Evolutionary conservation across 108 stramenopile species (phyloP).

Genomic region (Nitzschia sp.): DNA sequence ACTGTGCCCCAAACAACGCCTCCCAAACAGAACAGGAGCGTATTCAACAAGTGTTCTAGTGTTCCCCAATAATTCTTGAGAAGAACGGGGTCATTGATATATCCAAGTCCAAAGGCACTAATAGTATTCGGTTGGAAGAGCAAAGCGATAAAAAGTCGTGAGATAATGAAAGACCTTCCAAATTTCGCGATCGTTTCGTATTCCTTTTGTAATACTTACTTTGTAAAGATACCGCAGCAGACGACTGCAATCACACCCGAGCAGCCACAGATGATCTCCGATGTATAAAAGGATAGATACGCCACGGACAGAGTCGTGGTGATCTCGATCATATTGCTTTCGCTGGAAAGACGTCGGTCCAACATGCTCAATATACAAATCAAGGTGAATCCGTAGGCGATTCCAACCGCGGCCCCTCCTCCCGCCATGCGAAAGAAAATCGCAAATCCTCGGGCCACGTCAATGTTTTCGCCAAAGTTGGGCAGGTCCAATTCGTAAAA

Average conservation of each 20-base stretch:
- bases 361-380: conserved; percentile 42
- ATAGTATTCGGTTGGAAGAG: too few relatives aligned
- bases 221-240: conserved; percentile 73
- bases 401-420: conserved; percentile 77
- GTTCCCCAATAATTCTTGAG: conserved; percentile 81
- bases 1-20: conserved; percentile 79
- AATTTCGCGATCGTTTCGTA: too few relatives aligned
- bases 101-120: conserved; percentile 47
- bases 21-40: conserved; percentile 89
- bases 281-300: conserved; percentile 79
- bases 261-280: conserved; percentile 60
- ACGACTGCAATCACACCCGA: conserved; percentile 81
- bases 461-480: conserved; percentile 52
- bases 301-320: conserved; percentile 73
- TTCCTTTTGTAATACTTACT: too few relatives aligned
- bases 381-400: conserved; percentile 52
- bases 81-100: conserved; percentile 69
- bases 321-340: conserved; percentile 82
- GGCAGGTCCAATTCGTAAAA: conserved; percentile 43
- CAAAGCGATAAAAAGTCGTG: too few relatives aligned
- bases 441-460: conserved; percentile 11
- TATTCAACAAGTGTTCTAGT: conserved; percentile 85
- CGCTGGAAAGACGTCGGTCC: conserved; percentile 60
- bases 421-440: conserved; percentile 71
- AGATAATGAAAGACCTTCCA: too few relatives aligned